These are phyloP conservation scores for Flaveria trinervia DNA, from an alignment of 129 eudicot genomes.

Conservation along the genomic window DNA sequence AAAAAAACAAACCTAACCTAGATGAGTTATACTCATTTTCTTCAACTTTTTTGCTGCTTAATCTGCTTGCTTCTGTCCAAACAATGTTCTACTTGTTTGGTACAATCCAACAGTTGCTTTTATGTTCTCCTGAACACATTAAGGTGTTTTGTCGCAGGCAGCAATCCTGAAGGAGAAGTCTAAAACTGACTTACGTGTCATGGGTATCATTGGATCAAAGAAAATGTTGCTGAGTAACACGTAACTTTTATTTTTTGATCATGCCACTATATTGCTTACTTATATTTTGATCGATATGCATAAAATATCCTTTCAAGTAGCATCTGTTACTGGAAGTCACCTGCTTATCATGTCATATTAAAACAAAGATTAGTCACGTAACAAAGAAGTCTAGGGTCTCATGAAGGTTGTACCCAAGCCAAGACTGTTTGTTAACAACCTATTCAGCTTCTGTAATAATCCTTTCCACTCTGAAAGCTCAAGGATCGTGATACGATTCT, in stretches of 20 bases:
- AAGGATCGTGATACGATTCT: too few species aligned
- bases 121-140: constrained; percentile 18
- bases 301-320: not conserved
- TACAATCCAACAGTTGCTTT: not conserved
- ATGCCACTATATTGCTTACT: not conserved
- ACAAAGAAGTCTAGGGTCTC: not conserved
- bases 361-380: not conserved
- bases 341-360: constrained; percentile 4
- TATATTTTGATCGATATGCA: constrained; percentile 5
- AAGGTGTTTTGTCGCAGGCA: constrained; percentile 53
- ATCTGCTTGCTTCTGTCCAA: not conserved
- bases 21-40: not conserved
- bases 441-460: not conserved
- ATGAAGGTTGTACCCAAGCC: not conserved
- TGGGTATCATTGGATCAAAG: constrained; percentile 87
- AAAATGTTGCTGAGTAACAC: constrained; percentile 80
- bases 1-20: not conserved
- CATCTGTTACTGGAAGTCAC: constrained; percentile 8
- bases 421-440: not conserved
- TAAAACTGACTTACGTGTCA: constrained; percentile 87
- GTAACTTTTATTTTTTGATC: constrained; percentile 47
- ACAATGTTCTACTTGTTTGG: not conserved
- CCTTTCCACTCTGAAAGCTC: not conserved
- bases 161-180: constrained; percentile 85
- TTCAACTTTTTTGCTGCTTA: not conserved